phyloP scores from a whole-genome alignment of 306 rosid genomes.

The Dalbergia oliveri region DNA sequence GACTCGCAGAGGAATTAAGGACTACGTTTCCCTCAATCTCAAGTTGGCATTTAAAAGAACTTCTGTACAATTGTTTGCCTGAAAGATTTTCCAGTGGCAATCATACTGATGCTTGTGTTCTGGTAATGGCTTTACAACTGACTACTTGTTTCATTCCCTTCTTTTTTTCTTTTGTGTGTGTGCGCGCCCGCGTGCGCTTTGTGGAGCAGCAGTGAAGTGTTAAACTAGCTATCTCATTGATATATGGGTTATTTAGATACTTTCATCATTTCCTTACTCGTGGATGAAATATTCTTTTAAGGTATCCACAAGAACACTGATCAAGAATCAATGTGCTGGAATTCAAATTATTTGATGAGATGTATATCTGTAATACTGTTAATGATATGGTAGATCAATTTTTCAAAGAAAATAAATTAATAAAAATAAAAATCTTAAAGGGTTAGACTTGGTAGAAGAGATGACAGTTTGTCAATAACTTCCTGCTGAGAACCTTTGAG shows the following conservation, averaged over 20 bases:
- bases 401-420: neutral
- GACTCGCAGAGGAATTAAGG: constrained; percentile 66
- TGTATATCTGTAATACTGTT: constrained; percentile 1
- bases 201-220: constrained; percentile 25
- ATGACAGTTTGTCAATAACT: constrained; percentile 30
- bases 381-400: neutral
- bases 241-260: constrained; percentile 9
- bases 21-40: constrained; percentile 70
- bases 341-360: constrained; percentile 16
- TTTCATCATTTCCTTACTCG: constrained; percentile 10
- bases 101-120: constrained; percentile 78
- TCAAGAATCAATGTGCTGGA: constrained; percentile 6
- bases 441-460: constrained; percentile 18
- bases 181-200: too few species aligned
- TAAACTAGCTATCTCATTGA: constrained; percentile 26
- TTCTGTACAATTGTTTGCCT: constrained; percentile 87
- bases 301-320: neutral
- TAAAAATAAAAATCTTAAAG: neutral
- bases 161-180: neutral
- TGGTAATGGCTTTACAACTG: constrained; percentile 60
- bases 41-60: constrained; percentile 81
- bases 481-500: neutral
- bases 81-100: constrained; percentile 79
- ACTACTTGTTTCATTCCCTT: constrained; percentile 16
- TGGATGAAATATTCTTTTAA: neutral